Base-by-base conservation (phyloP, 2,329 filamentous ascomycete genomes). In the Talaromyces sp. region DNA sequence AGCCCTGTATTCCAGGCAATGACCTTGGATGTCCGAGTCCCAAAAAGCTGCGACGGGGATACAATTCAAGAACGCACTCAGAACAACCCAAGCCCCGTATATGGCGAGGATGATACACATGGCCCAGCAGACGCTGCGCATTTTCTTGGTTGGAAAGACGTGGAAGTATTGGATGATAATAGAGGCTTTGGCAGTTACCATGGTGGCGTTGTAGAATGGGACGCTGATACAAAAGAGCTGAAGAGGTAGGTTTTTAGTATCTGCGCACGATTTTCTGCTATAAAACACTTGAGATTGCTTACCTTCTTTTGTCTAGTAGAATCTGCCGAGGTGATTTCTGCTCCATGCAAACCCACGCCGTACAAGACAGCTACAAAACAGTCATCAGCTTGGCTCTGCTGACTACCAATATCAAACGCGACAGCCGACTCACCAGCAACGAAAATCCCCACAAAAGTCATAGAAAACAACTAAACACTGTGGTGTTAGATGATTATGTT, bases 151-250 rank as follows among this genome's bases (percentile, higher is more conserved):
- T 35, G 65, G 69, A 63, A 80, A 78, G 50, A 80, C 71, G 37
- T 76, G 76, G 21, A 77, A 73, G 62, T 80, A 80, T 62, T 80
- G 77, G 56, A 78, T 67, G n/a, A 80, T 65, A 53, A 80, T 78
- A 0, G 77, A 79, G 22, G 73, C 70, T 67, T 80, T 79, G 40
- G 76, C 77, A 59, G 71, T 70, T 53, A 73, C 63, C 0, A 75
- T 63, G n/a, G 69, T 64, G 31, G 68, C 66, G 17, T 73, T 73
- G 56, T 74, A 74, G 61, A 74, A 70, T 3, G 72, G 69, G n/a
- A 73, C 69, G 3, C 70, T 70, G 56, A 73, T 63, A 70, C 70
- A 74, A 59, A 73, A 73, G 8, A 69, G 67, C 71, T 73, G 10
- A 28, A 22, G 28, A 37, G 25, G 25, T 19, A 7, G 21, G 45